Percentiles rank a stretch among this genome's conserved stretches.
Conservation (phyloP, 306 rosid genomes). For the Arachis stenosperma region DNA sequence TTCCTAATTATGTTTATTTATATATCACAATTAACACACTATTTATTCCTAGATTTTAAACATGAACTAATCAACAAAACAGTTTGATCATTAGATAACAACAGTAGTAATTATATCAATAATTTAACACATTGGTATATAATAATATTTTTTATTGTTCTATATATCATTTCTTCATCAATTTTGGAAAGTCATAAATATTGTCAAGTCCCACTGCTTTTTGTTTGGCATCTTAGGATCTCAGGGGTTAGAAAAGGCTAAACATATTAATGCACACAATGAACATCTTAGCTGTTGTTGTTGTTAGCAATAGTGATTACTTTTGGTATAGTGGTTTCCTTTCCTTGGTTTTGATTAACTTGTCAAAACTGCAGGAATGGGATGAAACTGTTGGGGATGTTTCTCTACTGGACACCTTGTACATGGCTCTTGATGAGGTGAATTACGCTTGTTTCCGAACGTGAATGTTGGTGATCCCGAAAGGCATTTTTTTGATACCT, state of each 20-base stretch:
- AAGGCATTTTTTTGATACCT: slow-evolving; percentile 44
- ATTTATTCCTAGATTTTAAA: background rate
- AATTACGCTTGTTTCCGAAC: slow-evolving; percentile 26
- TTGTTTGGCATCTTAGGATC: background rate
- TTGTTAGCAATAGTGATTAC: slow-evolving; percentile 18
- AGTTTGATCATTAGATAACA: background rate
- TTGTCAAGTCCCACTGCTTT: background rate
- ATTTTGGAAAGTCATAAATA: background rate
- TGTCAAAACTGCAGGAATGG: slow-evolving; percentile 76
- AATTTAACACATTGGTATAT: background rate
- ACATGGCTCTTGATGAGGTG: slow-evolving; percentile 92
- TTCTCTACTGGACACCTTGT: slow-evolving; percentile 71
- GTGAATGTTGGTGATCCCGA: slow-evolving; percentile 32
- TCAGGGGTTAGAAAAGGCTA: slow-evolving; percentile 2
- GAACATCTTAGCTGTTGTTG: background rate
- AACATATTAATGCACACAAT: background rate
- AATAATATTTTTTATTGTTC: background rate
- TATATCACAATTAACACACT: background rate
- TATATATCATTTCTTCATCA: background rate
- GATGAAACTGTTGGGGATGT: slow-evolving; percentile 69
- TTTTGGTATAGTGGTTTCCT: slow-evolving; percentile 3
- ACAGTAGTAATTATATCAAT: no score
- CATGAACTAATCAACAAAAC: background rate
- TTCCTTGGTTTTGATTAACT: slow-evolving; percentile 38
- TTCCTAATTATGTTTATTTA: background rate